Conservation (phyloP, 2,329 filamentous ascomycete species). For the Aspergillus pseudoterreus region DNA sequence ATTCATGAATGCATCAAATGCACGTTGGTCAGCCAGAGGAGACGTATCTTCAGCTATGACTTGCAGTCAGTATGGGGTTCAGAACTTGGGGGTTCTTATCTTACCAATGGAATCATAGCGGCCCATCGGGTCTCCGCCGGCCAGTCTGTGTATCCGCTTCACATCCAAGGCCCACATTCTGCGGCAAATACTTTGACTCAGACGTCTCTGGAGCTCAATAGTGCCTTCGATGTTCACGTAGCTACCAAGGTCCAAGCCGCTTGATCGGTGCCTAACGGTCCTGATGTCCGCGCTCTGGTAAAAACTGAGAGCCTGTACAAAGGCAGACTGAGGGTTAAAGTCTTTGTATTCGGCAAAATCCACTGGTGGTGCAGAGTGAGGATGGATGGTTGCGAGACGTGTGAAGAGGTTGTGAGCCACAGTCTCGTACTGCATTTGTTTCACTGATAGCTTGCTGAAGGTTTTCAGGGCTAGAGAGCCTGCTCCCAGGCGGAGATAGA, state of each 20-base stretch:
- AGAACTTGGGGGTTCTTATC: conserved; percentile 6
- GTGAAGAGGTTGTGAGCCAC: conserved; percentile 47
- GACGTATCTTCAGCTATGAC: conserved; percentile 28
- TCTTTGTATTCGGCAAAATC: conserved; percentile 39
- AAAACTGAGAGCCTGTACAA: conserved; percentile 40
- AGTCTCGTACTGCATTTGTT: conserved; percentile 48
- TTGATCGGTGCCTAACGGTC: conserved; percentile 32
- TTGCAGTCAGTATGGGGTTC: conserved; percentile 1
- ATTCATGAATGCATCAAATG: conserved; percentile 39
- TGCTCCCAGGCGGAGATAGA: conserved; percentile 43
- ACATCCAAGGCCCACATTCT: conserved; percentile 43
- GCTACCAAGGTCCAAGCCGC: conserved; percentile 39
- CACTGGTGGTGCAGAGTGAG: conserved; percentile 37
- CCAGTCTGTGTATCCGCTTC: conserved; percentile 38
- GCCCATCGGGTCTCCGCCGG: conserved; percentile 32
- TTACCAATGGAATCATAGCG: conserved; percentile 38
- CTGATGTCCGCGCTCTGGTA: conserved; percentile 38
- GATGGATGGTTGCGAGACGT: conserved; percentile 46
- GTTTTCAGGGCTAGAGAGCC: conserved; percentile 44
- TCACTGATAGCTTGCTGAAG: conserved; percentile 45
- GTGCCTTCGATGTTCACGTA: conserved; percentile 44
- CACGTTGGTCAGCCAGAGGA: conserved; percentile 31
- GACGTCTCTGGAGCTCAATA: conserved; percentile 36
- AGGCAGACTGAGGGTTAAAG: conserved; percentile 39
- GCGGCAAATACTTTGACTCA: conserved; percentile 39